phyloP scores from a whole-genome alignment of 148 eudicot species.

The Rhododendron henanense region DNA sequence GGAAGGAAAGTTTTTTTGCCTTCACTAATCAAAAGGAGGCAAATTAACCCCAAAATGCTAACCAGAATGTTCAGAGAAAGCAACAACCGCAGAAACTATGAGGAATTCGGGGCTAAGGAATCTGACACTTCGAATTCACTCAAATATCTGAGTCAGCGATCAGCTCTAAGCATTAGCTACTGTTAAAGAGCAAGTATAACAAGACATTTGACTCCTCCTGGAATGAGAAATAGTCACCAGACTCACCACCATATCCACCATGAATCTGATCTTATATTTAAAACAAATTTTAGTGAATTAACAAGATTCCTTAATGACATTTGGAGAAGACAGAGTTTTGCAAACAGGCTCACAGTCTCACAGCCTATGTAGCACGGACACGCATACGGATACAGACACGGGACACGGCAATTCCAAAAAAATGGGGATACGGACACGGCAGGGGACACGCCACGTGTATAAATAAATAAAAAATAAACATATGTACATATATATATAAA shows the following conservation, averaged over 20 bases:
- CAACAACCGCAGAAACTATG: not conserved
- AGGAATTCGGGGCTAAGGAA: not conserved
- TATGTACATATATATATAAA: too few species aligned
- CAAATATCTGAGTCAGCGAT: not conserved
- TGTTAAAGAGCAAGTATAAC: not conserved
- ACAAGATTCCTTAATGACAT: not conserved
- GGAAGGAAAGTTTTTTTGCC: not conserved
- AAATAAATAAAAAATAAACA: too few species aligned
- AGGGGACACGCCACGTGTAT: too few species aligned
- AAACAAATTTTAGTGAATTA: not conserved
- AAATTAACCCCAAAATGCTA: not conserved
- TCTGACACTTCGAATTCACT: not conserved
- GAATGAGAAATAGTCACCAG: not conserved
- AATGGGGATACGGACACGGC: too few species aligned
- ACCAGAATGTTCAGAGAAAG: not conserved
- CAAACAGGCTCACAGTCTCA: not conserved
- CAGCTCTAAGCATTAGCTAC: not conserved
- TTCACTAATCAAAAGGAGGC: not conserved
- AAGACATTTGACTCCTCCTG: not conserved
- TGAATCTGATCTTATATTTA: not conserved
- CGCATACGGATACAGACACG: too few species aligned
- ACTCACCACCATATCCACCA: slow-evolving; percentile 3
- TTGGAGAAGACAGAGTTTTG: not conserved
- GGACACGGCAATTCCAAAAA: too few species aligned
- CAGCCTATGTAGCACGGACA: too few species aligned